phyloP scores from a whole-genome alignment of 768 basidiomycete species.

The Trametes maxima region DNA sequence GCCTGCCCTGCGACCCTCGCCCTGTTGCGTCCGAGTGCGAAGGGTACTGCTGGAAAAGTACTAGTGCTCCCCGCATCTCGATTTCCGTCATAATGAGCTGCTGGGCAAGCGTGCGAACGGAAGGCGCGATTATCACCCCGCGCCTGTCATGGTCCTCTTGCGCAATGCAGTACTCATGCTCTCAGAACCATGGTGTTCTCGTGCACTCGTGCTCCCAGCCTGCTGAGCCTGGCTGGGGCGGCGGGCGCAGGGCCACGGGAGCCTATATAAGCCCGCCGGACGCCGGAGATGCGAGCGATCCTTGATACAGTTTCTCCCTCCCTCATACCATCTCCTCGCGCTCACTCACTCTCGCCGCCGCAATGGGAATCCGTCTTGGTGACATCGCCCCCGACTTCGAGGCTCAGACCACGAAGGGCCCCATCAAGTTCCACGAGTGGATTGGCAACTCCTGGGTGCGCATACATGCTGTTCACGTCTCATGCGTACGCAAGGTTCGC shows the following conservation, averaged over 20 bases:
- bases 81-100: conserved; percentile 1
- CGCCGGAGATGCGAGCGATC: conserved; percentile 8
- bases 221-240: neutral
- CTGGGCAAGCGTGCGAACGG: conserved; percentile 54
- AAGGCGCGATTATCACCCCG: conserved; percentile 53
- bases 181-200: neutral
- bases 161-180: conserved; percentile 13
- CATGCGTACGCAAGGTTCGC: neutral
- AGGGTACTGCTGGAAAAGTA: conserved; percentile 1
- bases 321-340: neutral
- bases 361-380: conserved; percentile 71
- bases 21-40: too few species aligned
- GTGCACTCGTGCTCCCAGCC: conserved; percentile 4
- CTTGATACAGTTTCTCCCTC: neutral
- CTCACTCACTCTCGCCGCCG: neutral
- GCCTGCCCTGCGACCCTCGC: neutral
- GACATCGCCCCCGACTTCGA: conserved; percentile 89
- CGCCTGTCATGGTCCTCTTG: conserved; percentile 6
- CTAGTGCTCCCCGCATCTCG: neutral
- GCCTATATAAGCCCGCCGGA: conserved; percentile 25
- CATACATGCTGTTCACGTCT: neutral
- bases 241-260: neutral
- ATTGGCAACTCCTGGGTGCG: conserved; percentile 86
- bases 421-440: conserved; percentile 93
- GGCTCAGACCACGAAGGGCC: conserved; percentile 85